phyloP scores from a whole-genome alignment of 257 asterid genomes.

The Anisodus tanguticus region DNA sequence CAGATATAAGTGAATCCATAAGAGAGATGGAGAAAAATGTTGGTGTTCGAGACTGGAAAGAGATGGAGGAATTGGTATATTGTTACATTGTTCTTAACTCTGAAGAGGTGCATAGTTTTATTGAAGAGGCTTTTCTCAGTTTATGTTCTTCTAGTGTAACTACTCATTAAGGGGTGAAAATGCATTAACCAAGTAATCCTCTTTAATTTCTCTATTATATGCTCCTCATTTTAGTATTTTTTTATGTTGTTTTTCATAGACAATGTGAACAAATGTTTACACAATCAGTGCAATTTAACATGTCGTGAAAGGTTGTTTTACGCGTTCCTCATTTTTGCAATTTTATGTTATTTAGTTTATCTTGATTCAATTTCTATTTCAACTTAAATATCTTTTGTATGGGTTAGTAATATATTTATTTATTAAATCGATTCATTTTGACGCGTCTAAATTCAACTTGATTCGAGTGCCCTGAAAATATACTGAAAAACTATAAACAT shows the following conservation, averaged over 20 bases:
- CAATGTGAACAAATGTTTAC: not conserved
- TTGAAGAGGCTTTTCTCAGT: conserved; percentile 61
- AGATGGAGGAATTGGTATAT: conserved; percentile 69
- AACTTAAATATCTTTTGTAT: not conserved
- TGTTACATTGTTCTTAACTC: conserved; percentile 69
- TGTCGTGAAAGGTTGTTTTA: not conserved
- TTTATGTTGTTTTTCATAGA: not conserved
- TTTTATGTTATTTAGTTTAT: not conserved
- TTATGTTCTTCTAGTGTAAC: not conserved
- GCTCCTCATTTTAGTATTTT: not conserved
- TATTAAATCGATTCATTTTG: not conserved
- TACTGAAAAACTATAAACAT: no score
- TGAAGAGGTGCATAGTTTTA: conserved; percentile 44
- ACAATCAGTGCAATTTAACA: not conserved
- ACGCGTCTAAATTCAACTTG: not conserved
- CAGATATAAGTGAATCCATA: conserved; percentile 59
- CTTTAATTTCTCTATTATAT: not conserved
- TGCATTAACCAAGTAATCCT: not conserved
- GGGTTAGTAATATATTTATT: rapidly evolving
- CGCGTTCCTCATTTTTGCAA: not conserved
- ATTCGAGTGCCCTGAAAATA: no score
- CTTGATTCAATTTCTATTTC: not conserved
- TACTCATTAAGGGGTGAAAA: not conserved
- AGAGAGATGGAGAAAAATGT: conserved; percentile 53
- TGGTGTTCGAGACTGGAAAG: conserved; percentile 59